Percentiles rank a stretch among this genome's conserved stretches.
phyloP scores from a whole-genome alignment of 2,329 filamentous ascomycete species.

The Paecilomyces niveus region DNA sequence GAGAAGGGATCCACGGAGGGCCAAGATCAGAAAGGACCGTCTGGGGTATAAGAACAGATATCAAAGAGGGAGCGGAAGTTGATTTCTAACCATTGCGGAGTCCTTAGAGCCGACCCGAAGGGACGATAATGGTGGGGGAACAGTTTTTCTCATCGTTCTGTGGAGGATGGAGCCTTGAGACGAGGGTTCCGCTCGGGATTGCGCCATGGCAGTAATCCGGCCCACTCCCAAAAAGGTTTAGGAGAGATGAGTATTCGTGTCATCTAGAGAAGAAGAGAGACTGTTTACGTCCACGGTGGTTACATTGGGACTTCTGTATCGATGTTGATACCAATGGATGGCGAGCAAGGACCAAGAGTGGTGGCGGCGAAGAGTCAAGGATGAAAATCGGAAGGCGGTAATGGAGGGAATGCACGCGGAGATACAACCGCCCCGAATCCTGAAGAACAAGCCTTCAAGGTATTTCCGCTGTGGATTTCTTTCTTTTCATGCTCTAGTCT shows the following conservation, averaged over 20 bases:
- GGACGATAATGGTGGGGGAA: background rate
- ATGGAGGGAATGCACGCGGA: background rate
- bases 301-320: background rate
- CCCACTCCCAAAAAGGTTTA: background rate
- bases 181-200: constrained; percentile 4
- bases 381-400: background rate
- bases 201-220: constrained; percentile 1
- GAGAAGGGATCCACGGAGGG: background rate
- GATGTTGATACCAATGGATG: background rate
- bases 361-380: background rate
- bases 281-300: background rate
- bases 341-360: background rate
- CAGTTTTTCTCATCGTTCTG: background rate
- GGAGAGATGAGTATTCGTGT: background rate
- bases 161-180: background rate
- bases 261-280: background rate
- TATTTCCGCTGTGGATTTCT: background rate
- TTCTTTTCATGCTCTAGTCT: background rate
- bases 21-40: background rate
- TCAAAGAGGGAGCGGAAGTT: constrained; percentile 2
- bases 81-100: constrained; percentile 6
- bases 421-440: background rate
- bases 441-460: background rate
- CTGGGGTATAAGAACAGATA: constrained; percentile 4
- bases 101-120: background rate